A percentile compares a stretch with the other conserved stretches of the same genome.
These are phyloP conservation scores for Linnemannia zychae DNA, from an alignment of 192 early-diverging fungal genomes.

Conservation along the genomic window DNA sequence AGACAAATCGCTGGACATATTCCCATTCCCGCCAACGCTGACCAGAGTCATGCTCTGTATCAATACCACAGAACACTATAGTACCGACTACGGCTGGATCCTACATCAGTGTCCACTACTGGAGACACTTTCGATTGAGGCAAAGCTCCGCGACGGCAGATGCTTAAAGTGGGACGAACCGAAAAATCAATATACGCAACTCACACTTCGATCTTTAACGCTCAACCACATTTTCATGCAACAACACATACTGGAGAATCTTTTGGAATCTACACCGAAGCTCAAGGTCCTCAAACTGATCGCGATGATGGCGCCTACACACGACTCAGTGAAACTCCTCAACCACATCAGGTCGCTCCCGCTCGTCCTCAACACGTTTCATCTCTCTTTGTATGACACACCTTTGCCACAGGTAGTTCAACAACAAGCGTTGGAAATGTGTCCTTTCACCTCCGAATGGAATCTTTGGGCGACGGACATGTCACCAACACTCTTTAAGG, in stretches of 20 bases:
- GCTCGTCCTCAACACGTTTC: background rate
- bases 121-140: background rate
- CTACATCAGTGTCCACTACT: background rate
- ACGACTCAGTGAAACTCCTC: background rate
- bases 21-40: background rate
- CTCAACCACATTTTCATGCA: background rate
- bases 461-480: background rate
- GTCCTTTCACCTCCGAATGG: background rate
- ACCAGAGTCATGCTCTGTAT: background rate
- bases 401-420: background rate
- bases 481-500: background rate
- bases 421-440: background rate
- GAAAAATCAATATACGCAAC: background rate
- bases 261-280: background rate
- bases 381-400: background rate
- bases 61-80: background rate
- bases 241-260: background rate
- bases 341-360: background rate
- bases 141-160: background rate
- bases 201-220: background rate
- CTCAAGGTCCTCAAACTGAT: background rate
- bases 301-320: background rate
- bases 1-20: background rate
- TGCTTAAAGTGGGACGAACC: background rate
- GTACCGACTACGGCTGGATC: background rate